Evolutionary conservation across 345 rosid genomes (phyloP).

Genomic region (Nasturtium officinale): DNA sequence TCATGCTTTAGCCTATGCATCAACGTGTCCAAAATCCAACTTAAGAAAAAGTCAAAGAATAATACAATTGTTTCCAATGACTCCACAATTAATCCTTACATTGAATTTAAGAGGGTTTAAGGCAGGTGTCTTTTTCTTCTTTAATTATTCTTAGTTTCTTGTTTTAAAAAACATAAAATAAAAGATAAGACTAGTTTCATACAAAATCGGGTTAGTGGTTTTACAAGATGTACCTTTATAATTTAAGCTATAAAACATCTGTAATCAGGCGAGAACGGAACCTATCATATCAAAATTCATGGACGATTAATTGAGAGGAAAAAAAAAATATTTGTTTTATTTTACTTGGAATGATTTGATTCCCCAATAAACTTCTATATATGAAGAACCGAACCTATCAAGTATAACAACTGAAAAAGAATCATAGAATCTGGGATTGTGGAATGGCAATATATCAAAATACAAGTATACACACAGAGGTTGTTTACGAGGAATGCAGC

Average conservation of each 20-base stretch:
- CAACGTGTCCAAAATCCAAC: slow-evolving; percentile 8
- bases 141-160: neutral
- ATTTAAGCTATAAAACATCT: neutral
- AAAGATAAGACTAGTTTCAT: neutral
- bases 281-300: neutral
- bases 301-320: neutral
- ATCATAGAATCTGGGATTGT: no score
- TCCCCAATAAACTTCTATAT: no score
- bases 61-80: neutral
- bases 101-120: neutral
- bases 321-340: neutral
- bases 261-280: neutral
- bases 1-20: slow-evolving; percentile 3
- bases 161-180: neutral
- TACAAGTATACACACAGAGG: no score
- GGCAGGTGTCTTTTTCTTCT: neutral
- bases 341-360: neutral
- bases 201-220: neutral
- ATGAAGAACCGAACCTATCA: neutral
- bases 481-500: neutral
- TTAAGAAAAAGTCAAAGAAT: neutral
- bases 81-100: neutral
- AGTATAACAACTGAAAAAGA: neutral
- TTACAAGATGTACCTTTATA: neutral
- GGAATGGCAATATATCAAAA: no score